These are phyloP conservation scores for Torulaspora pretoriensis DNA, from an alignment of 1,139 yeast species.

Conservation along the genomic window DNA sequence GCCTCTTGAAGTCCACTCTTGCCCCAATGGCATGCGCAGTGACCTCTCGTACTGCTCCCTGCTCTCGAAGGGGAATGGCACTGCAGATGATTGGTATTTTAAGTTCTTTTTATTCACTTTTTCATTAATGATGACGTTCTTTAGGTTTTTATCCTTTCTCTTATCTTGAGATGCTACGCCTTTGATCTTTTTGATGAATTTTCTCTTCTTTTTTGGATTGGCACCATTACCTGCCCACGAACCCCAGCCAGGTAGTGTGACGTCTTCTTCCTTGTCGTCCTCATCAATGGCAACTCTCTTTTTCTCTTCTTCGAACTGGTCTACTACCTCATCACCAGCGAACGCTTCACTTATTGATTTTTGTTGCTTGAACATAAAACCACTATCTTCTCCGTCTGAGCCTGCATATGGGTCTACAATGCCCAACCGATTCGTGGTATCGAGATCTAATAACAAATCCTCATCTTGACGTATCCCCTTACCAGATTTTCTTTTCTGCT, in stretches of 20 bases:
- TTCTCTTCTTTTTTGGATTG: conserved; percentile 52
- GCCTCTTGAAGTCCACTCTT: conserved; percentile 89
- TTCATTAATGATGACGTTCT: conserved; percentile 87
- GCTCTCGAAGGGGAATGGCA: conserved; percentile 91
- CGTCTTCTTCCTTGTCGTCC: conserved; percentile 81
- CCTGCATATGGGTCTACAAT: conserved; percentile 46
- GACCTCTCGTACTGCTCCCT: conserved; percentile 93
- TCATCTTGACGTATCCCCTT: conserved; percentile 17
- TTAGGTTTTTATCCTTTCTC: conserved; percentile 71
- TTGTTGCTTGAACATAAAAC: conserved; percentile 63
- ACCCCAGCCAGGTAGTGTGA: conserved; percentile 94
- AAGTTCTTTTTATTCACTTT: conserved; percentile 75
- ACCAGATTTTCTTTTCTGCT: conserved; percentile 36
- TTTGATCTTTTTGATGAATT: conserved; percentile 60
- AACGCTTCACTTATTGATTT: conserved; percentile 86
- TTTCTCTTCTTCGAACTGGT: conserved; percentile 76
- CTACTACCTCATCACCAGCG: conserved; percentile 89
- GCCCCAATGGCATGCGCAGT: conserved; percentile 93
- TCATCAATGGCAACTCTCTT: conserved; percentile 64
- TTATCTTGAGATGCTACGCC: conserved; percentile 70
- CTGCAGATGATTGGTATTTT: conserved; percentile 79
- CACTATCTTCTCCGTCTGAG: conserved; percentile 39
- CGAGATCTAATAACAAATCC: conserved; percentile 30
- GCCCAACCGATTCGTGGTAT: conserved; percentile 34
- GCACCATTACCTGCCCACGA: conserved; percentile 70